Evolutionary conservation across 2,329 filamentous ascomycete genomes (phyloP).

Genomic region (Claviceps purpurea): DNA sequence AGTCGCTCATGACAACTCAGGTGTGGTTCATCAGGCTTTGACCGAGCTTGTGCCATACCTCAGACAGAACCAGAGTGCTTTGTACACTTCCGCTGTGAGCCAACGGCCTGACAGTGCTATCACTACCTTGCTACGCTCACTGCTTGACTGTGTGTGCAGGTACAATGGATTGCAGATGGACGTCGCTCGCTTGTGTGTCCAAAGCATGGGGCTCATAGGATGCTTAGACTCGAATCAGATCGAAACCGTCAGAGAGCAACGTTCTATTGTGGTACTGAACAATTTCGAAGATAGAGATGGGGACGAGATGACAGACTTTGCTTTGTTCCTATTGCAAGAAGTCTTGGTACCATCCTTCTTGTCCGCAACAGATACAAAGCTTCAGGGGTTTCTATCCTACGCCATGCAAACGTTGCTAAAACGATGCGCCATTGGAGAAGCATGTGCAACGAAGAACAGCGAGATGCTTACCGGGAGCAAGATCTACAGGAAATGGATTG

Average conservation of each 20-base stretch:
- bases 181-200: constrained; percentile 61
- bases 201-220: constrained; percentile 77
- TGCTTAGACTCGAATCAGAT: constrained; percentile 85
- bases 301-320: constrained; percentile 76
- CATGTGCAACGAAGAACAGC: constrained; percentile 28
- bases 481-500: constrained; percentile 61
- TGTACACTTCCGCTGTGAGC: constrained; percentile 68
- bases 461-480: constrained; percentile 36
- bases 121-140: constrained; percentile 54
- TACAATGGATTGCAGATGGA: constrained; percentile 56
- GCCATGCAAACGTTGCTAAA: constrained; percentile 86
- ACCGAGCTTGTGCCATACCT: constrained; percentile 65
- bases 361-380: constrained; percentile 72
- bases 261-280: constrained; percentile 71
- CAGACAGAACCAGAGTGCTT: constrained; percentile 55
- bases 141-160: constrained; percentile 75
- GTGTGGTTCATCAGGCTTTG: constrained; percentile 72
- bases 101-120: constrained; percentile 73
- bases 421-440: constrained; percentile 57
- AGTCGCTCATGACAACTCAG: constrained; percentile 69
- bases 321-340: constrained; percentile 71
- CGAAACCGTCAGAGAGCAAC: constrained; percentile 64
- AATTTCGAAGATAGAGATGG: constrained; percentile 70
- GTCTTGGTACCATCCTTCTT: constrained; percentile 85
- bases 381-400: constrained; percentile 86